Evolutionary conservation across 768 basidiomycete species (phyloP).

Genomic region (Amanita molliuscula): DNA sequence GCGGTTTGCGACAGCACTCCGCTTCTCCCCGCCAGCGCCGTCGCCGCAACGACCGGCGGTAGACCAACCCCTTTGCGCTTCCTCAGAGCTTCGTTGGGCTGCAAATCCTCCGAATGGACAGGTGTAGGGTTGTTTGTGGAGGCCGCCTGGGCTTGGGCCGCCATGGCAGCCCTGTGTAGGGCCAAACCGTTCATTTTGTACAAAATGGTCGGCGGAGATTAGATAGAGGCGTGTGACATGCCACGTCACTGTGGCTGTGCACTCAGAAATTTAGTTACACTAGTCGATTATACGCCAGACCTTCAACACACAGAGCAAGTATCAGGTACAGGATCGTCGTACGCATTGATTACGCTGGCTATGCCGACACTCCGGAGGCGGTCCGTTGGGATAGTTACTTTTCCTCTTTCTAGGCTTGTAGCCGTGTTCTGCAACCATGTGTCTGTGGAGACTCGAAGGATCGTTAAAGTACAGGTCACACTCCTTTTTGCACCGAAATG

Average conservation of each 20-base stretch:
- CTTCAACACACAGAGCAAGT: too few relatives aligned
- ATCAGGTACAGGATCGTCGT: too few relatives aligned
- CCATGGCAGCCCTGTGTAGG: background rate
- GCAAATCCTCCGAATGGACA: slow-evolving; percentile 2
- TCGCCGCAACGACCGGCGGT: background rate
- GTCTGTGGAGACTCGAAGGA: slow-evolving; percentile 14
- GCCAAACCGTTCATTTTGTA: background rate
- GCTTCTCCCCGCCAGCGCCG: background rate
- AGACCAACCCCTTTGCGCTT: background rate
- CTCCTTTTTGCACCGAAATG: slow-evolving; percentile 9
- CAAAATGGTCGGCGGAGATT: too few relatives aligned
- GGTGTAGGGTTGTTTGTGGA: background rate
- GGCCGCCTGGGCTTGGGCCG: background rate
- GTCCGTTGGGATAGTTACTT: too few relatives aligned
- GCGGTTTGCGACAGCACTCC: background rate
- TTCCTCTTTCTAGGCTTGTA: slow-evolving; percentile 9
- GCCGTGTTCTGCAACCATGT: slow-evolving; percentile 12
- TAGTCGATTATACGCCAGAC: too few relatives aligned
- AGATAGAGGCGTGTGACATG: too few relatives aligned
- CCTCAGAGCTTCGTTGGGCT: background rate
- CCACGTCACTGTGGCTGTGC: too few relatives aligned
- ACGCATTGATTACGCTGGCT: too few relatives aligned
- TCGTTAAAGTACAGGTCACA: slow-evolving; percentile 15
- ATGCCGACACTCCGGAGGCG: too few relatives aligned
- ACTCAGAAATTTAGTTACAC: too few relatives aligned